Percentiles rank a stretch among this genome's conserved stretches.
Conservation (phyloP, 192 early-diverging fungal genomes). For the Backusella westeae region DNA sequence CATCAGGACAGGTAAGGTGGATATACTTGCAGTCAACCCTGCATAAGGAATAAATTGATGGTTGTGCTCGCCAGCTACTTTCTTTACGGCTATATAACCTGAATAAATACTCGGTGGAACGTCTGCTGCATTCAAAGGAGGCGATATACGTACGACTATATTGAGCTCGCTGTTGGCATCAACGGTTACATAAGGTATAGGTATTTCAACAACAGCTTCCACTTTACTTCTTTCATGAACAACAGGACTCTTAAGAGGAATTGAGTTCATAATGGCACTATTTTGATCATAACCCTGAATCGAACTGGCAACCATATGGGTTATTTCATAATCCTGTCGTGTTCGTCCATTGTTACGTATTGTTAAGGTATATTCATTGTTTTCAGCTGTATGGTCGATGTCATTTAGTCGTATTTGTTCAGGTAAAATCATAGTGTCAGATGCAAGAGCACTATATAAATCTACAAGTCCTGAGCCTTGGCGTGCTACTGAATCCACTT, state of each 20-base stretch:
- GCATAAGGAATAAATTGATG: constrained; percentile 29
- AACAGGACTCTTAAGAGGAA: constrained; percentile 32
- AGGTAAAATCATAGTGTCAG: constrained; percentile 53
- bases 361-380: constrained; percentile 36
- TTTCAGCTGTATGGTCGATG: constrained; percentile 25
- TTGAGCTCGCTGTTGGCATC: constrained; percentile 25
- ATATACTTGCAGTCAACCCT: constrained; percentile 18
- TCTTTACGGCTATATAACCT: constrained; percentile 41
- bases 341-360: constrained; percentile 41
- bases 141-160: constrained; percentile 38
- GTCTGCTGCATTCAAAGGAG: constrained; percentile 33
- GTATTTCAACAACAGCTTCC: constrained; percentile 39
- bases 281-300: constrained; percentile 37
- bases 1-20: constrained; percentile 17
- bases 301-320: constrained; percentile 40
- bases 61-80: neutral
- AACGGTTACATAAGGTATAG: constrained; percentile 26
- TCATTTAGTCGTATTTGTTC: constrained; percentile 57
- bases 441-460: constrained; percentile 54
- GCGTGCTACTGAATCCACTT: constrained; percentile 56
- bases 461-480: constrained; percentile 80
- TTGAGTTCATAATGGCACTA: neutral
- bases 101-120: constrained; percentile 45
- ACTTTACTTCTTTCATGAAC: neutral
- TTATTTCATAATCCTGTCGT: constrained; percentile 31